Base-by-base conservation (phyloP, 176 grass and related monocot genomes). In the Dendrocalamus sinicus region DNA sequence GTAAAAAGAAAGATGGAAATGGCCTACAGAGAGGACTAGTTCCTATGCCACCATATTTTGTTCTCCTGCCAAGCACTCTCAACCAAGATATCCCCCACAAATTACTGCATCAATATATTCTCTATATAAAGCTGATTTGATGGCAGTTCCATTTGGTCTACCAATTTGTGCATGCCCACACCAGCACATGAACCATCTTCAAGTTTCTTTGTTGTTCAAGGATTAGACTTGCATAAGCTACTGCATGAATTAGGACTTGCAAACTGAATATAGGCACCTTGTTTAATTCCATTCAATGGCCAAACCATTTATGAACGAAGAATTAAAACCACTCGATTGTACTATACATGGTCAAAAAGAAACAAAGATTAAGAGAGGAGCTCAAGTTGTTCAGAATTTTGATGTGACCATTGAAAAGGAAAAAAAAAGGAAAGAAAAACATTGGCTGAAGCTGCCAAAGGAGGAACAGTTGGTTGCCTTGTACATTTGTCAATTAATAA, bases 401-500 rank as follows among this genome's bases (percentile, higher is more conserved):
- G 16, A 67, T 83, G 50, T 23, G 73, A 60, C 55, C 75, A 67
- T 77, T 87, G 80, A 68, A 60, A 71, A 53, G 17, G 80, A 64
- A 53, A 17, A 46, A 30, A 30, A 73, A 35, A 48, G 14, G 66
- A 8, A 35, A 12, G 8, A 2, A 19, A 66, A 86, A n/a, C 64
- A 77, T 72, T 83, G 75, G 16, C 61, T 75, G 80, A 84, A 80
- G 43, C 69, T 54, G 85, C 81, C 81, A 87, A 78, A 80, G 30
- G 17, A 70, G 51, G 84, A 84, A 84, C 81, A 91, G 89, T 87
- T 70, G 53, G 81, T 28, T 63, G 61, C 85, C 81, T 80, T 87
- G 89, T 91, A 84, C 85, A 87, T 87, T 80, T 84, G 85, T 80
- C 81, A 80, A 91, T 91, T 91, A 91, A 91, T 91, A 70, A 63